Evolutionary conservation across 495 filamentous ascomycete species (phyloP), one percentile per base, ranked within the genome.

Genomic region (Aspergillus campestris): DNA sequence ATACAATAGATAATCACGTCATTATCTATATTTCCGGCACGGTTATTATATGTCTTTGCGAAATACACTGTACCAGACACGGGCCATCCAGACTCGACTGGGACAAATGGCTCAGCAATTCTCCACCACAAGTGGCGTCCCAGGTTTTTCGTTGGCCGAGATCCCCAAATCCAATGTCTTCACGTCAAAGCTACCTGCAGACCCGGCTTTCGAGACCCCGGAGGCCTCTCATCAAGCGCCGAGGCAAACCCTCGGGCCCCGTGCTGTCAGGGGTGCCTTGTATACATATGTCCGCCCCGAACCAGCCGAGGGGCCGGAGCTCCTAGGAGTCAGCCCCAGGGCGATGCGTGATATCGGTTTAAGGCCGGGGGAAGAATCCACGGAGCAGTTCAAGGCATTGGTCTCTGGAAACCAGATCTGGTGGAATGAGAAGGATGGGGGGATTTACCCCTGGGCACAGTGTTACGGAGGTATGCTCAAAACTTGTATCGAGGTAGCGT

Each of bases 401-500:
- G 83, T 91, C 12, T 77, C 83, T 0, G 92, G 92, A 3, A 96
- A 95, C 59, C 80, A 80, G 55, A 73, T 94, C 46, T 62, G 75
- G 32, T 75, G 75, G 66, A 60, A 56, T 11, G 65, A 78, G 45
- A 79, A 81, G 34, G 74, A 76, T 59, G 67, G 84, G 53, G 74
- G 77, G 5, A 80, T 91, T 31, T 96, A 97, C 59, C 94, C 92
- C 9, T 98, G 92, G 92, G 89, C 94, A 31, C 90, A 96, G 65
- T 96, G 90, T 60, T 98, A 98, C 65, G 92, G 92, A 45, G 92
- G 91, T 71, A 48, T 49, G 59, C 51, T 24, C 44, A 4, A 24
- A 24, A 24, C 18, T 2, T 24, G 18, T 24, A 24, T 24, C 18
- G 18, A 24, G 4, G 4, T 4, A 24, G 18, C 18, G 4, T 24